Evolutionary conservation across 768 basidiomycete species (phyloP).

Genomic region (Vararia minispora): DNA sequence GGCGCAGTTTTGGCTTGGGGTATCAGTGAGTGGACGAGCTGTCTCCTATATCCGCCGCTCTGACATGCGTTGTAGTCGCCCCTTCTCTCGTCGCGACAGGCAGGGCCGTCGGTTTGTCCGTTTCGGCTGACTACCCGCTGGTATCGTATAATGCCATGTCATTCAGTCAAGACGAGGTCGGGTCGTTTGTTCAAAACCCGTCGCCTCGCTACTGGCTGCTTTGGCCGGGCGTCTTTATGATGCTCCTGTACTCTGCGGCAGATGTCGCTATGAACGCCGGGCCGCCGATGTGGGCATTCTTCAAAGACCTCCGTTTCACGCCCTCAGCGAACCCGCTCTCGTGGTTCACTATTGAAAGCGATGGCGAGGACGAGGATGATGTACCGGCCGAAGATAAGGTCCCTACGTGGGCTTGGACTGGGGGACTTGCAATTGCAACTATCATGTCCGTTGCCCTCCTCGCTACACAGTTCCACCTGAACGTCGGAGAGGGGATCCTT

Average conservation of each 20-base stretch:
- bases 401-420: constrained; percentile 43
- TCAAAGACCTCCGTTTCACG: constrained; percentile 1
- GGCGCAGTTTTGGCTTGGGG: constrained; percentile 51
- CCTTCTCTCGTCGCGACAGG: constrained; percentile 44
- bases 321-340: constrained; percentile 9
- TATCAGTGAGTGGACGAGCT: constrained; percentile 22
- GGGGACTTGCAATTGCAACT: constrained; percentile 35
- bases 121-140: constrained; percentile 30
- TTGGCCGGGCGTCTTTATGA: constrained; percentile 53
- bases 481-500: constrained; percentile 46
- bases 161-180: constrained; percentile 33
- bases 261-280: constrained; percentile 34
- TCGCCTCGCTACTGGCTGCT: constrained; percentile 53
- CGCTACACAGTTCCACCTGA: constrained; percentile 41
- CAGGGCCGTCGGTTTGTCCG: constrained; percentile 30
- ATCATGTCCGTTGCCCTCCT: constrained; percentile 43
- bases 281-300: constrained; percentile 23
- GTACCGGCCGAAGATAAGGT: constrained; percentile 45
- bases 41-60: neutral
- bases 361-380: constrained; percentile 37
- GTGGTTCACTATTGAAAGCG: constrained; percentile 17
- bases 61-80: constrained; percentile 22
- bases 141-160: constrained; percentile 35
- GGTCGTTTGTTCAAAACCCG: constrained; percentile 28
- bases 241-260: constrained; percentile 49